Evolutionary conservation across 345 rosid genomes (phyloP).

Genomic region (Citrus maxima): DNA sequence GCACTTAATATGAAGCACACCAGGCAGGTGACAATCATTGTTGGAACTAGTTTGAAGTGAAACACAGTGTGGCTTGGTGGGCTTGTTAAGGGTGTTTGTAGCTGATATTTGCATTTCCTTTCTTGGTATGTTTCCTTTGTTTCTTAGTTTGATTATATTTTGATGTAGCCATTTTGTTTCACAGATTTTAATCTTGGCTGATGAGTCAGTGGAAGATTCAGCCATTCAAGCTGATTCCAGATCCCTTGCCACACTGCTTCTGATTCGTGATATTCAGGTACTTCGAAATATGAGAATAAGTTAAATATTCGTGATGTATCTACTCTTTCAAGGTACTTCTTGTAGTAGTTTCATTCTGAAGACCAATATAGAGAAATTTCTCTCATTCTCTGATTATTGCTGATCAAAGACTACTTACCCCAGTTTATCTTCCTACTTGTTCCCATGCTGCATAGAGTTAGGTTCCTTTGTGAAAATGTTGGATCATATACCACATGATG

Average conservation of each 20-base stretch:
- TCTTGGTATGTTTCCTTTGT: not conserved
- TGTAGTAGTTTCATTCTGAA: not conserved
- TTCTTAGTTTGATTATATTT: not conserved
- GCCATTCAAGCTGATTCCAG: slow-evolving; percentile 85
- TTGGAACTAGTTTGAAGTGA: not conserved
- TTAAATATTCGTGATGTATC: not conserved
- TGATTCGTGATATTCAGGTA: slow-evolving; percentile 85
- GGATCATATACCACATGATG: not conserved
- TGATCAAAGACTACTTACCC: not conserved
- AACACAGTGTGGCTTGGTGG: not conserved
- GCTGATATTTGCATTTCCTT: not conserved
- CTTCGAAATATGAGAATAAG: slow-evolving; percentile 1
- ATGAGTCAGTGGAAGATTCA: slow-evolving; percentile 75
- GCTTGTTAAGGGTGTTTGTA: not conserved
- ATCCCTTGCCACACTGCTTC: slow-evolving; percentile 66
- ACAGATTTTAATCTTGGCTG: slow-evolving; percentile 75
- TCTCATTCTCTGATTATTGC: not conserved
- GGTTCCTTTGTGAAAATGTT: not conserved
- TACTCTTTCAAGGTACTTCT: not conserved
- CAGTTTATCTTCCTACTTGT: not conserved
- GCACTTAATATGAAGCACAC: not conserved
- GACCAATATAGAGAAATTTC: not conserved
- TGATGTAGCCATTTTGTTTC: slow-evolving; percentile 1
- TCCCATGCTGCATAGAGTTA: no score
- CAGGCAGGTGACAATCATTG: not conserved